These are phyloP conservation scores for Linum trigynum DNA, from an alignment of 345 rosid genomes.

Conservation along the genomic window DNA sequence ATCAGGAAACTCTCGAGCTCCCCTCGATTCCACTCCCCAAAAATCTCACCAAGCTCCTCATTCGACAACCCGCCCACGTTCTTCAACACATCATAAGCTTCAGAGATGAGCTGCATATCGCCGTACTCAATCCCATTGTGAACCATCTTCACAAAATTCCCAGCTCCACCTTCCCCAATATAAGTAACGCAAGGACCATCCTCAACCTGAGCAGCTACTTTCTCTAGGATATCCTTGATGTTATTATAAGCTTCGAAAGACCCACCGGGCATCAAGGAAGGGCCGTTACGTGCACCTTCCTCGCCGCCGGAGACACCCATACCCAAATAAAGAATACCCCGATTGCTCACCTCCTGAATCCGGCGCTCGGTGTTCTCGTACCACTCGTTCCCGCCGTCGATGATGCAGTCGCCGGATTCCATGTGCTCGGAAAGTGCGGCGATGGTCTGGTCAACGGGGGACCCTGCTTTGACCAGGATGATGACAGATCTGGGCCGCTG, in stretches of 20 bases:
- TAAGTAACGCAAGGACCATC: conserved; percentile 21
- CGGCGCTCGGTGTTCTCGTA: conserved; percentile 17
- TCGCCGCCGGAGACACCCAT: conserved; percentile 11
- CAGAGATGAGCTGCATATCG: conserved; percentile 21
- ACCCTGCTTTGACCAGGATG: conserved; percentile 17
- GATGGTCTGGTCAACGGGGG: conserved; percentile 17
- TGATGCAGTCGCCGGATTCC: conserved; percentile 17
- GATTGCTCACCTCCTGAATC: neutral
- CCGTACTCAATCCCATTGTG: conserved; percentile 20
- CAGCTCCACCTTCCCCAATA: conserved; percentile 19
- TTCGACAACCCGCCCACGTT: conserved; percentile 15
- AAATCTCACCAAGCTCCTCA: conserved; percentile 13
- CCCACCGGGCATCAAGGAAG: conserved; percentile 13
- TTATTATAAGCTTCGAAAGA: conserved; percentile 8
- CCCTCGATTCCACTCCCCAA: conserved; percentile 14
- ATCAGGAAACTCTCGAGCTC: conserved; percentile 18
- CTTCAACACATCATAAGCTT: conserved; percentile 19
- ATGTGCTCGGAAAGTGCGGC: conserved; percentile 11
- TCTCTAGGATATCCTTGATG: conserved; percentile 12
- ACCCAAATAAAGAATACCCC: neutral
- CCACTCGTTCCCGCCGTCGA: conserved; percentile 18
- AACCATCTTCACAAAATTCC: conserved; percentile 19
- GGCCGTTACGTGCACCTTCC: conserved; percentile 12
- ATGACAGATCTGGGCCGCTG: conserved; percentile 16
- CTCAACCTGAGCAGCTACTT: conserved; percentile 18